These are phyloP conservation scores for Taxillus chinensis DNA, from an alignment of 164 flowering plant genomes.

Conservation along the genomic window DNA sequence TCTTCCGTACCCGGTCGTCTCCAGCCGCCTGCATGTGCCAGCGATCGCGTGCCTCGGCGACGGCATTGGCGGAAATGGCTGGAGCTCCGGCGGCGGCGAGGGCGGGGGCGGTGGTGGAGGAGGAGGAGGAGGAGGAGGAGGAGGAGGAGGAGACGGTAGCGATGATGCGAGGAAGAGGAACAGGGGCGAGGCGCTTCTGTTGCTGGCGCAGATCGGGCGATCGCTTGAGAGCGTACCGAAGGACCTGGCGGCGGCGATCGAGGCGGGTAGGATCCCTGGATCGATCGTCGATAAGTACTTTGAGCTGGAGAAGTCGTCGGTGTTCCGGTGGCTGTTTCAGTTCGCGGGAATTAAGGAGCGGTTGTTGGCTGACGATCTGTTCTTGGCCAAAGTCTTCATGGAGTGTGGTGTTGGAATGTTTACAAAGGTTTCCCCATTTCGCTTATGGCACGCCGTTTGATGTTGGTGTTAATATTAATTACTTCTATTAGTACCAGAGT, in stretches of 20 bases:
- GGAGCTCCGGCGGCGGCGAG: neutral
- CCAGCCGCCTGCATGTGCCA: neutral
- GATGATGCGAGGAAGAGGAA: neutral
- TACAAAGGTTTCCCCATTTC: constrained; percentile 26
- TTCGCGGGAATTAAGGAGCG: constrained; percentile 44
- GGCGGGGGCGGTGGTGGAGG: neutral
- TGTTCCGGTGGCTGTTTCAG: constrained; percentile 34
- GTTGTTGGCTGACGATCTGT: constrained; percentile 42
- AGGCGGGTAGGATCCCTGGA: neutral
- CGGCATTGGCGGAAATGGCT: neutral
- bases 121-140: neutral
- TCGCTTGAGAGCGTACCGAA: neutral
- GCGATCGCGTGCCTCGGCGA: neutral
- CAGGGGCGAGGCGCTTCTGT: neutral
- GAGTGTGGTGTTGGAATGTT: constrained; percentile 49
- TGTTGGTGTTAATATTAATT: too few species aligned
- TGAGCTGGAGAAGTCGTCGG: constrained; percentile 28
- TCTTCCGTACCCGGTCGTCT: neutral
- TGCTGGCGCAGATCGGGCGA: constrained; percentile 2
- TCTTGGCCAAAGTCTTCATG: constrained; percentile 36
- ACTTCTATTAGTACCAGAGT: too few species aligned
- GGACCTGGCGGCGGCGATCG: neutral
- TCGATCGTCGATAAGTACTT: constrained; percentile 3
- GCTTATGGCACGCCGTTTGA: too few species aligned
- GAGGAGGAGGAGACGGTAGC: neutral